phyloP scores from a whole-genome alignment of 1,284 basidiomycete genomes.

The Trichosporon sp. region DNA sequence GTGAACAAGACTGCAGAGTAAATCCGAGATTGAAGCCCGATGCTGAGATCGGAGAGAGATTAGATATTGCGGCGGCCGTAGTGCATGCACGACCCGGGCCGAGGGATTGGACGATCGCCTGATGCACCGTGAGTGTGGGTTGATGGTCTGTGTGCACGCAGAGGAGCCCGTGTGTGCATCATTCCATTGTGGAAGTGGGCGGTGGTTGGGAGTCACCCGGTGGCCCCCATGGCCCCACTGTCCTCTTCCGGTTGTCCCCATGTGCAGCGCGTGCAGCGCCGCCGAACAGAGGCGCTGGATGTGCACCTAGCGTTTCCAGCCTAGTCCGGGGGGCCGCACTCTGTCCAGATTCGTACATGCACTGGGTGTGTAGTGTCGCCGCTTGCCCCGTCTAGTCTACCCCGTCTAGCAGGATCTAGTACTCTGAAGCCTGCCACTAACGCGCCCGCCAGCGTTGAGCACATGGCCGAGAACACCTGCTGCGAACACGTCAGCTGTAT shows the following conservation, averaged over 20 bases:
- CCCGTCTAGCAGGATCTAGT: no score
- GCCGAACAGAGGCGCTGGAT: background rate
- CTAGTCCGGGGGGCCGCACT: background rate
- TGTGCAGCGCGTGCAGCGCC: background rate
- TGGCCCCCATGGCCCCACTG: slow-evolving; percentile 1
- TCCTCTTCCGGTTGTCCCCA: background rate
- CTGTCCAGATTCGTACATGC: background rate
- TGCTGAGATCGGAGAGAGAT: background rate
- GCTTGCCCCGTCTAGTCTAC: background rate
- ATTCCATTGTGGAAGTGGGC: background rate
- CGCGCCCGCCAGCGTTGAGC: background rate
- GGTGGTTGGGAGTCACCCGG: slow-evolving; percentile 1
- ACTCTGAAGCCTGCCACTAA: background rate
- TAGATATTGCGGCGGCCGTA: background rate
- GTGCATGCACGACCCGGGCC: background rate
- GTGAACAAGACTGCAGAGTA: background rate
- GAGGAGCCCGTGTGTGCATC: background rate
- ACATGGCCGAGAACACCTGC: background rate
- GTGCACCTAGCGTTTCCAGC: background rate
- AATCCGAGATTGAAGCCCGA: background rate
- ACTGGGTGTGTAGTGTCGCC: background rate
- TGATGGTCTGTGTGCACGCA: slow-evolving; percentile 6
- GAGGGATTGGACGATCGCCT: background rate
- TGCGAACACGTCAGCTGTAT: background rate
- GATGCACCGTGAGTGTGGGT: background rate